Base-by-base conservation (phyloP, 192 early-diverging fungal genomes). In the Podila epigama region DNA sequence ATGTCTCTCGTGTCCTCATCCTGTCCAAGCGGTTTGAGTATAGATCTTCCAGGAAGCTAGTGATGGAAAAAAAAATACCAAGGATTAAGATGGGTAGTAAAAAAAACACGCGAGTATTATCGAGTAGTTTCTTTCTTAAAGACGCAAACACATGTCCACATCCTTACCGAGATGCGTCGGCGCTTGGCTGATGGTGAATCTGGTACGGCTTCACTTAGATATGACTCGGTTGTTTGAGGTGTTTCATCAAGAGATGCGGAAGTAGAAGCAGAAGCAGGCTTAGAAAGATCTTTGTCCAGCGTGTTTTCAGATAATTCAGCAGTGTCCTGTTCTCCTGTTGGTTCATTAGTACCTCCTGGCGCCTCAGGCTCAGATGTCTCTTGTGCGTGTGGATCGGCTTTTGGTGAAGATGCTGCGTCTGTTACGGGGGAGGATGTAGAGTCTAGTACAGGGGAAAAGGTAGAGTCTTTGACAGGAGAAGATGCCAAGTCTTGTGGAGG, bases 1-100 rank as follows among this genome's bases (percentile, higher is more conserved):
- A 60, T 44, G 11, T 35, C 11, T 15, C 68, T 66, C 28, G 10
- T 40, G 35, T 64, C 61, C 2, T 68, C 61, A 20, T 63, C 73
- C 50, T 58, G 60, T 37, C 28, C 59, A 0, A 48, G 29, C 12
- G 61, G 44, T 51, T 77, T 77, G 7, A 77, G 36, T 37, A 77
- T 77, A 1, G 73, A 77, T 34, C 32, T 77, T 68, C 73, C 73
- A 7, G 73, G 73, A 15, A 68, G 33, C 73, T 77, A 54, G n/a
- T 10, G 27, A 8, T 8, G 12, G 25, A 16, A 39, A 28, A 52
- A 39, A 20, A 52, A 40, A 58, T n/a, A n/a, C n/a, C n/a, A n/a
- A n/a, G n/a, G n/a, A n/a, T n/a, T n/a, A n/a, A n/a, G n/a, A n/a
- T n/a, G n/a, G n/a, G n/a, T 11, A 63, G 53, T 37, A 16, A 55